Evolutionary conservation across 306 rosid genomes (phyloP).

Genomic region (Arachis stenosperma): DNA sequence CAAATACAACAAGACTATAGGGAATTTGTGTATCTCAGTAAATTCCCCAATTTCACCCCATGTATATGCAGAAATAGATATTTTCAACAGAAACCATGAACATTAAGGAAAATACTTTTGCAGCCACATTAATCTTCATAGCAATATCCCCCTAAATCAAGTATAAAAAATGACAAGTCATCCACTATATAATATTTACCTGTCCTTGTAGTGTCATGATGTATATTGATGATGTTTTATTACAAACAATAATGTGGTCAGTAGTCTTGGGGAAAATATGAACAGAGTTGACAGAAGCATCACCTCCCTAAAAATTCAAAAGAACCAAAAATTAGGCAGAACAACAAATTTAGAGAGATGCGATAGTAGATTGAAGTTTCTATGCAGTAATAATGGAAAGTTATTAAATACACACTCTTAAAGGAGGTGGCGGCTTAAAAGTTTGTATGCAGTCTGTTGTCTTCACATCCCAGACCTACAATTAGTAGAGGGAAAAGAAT

Average conservation of each 20-base stretch:
- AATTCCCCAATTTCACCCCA: too few relatives aligned
- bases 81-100: too few relatives aligned
- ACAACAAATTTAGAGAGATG: conserved; percentile 12
- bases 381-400: conserved; percentile 5
- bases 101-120: too few relatives aligned
- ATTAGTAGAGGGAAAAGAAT: conserved; percentile 18
- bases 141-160: not conserved
- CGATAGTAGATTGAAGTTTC: conserved; percentile 21
- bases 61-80: too few relatives aligned
- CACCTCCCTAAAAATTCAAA: conserved; percentile 77
- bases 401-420: conserved; percentile 58
- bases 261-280: conserved; percentile 85
- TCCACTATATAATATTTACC: conserved; percentile 50
- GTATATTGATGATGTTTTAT: conserved; percentile 93
- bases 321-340: conserved; percentile 42
- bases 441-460: conserved; percentile 88
- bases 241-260: conserved; percentile 90
- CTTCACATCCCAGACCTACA: conserved; percentile 95
- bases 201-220: conserved; percentile 99
- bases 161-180: not conserved
- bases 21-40: too few relatives aligned
- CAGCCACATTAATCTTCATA: not conserved
- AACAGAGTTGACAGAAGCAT: conserved; percentile 97
- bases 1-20: not conserved
- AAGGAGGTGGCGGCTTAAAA: conserved; percentile 98